These are phyloP conservation scores for Sinapis alba DNA, from an alignment of 441 rosid species.

Conservation along the genomic window DNA sequence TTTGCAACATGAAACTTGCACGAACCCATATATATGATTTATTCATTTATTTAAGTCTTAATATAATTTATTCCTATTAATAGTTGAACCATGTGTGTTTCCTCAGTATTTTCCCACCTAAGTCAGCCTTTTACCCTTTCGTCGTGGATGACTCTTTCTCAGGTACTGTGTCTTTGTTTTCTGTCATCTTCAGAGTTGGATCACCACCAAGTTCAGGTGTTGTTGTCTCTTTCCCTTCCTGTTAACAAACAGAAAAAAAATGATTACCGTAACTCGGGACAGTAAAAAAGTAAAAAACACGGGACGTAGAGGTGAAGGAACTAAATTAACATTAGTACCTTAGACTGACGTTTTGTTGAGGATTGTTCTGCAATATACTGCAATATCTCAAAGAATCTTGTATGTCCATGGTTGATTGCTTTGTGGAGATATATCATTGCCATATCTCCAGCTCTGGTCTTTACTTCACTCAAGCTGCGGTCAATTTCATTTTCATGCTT, in stretches of 20 bases:
- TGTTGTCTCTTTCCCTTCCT: slow-evolving; percentile 18
- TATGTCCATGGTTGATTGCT: slow-evolving; percentile 84
- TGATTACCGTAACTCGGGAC: background rate
- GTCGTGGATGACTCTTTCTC: background rate
- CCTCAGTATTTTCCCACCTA: background rate
- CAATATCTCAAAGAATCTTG: slow-evolving; percentile 75
- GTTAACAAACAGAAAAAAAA: background rate
- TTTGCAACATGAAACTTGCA: background rate
- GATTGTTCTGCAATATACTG: slow-evolving; percentile 82
- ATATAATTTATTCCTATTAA: background rate
- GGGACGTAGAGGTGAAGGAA: background rate
- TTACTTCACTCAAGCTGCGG: slow-evolving; percentile 78
- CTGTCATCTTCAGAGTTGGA: background rate
- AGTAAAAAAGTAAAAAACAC: background rate
- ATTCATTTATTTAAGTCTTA: background rate
- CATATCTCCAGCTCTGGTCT: slow-evolving; percentile 86
- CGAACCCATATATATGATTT: background rate
- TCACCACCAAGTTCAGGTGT: slow-evolving; percentile 18
- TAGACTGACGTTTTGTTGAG: slow-evolving; percentile 50
- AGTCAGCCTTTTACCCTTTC: background rate
- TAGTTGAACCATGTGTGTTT: background rate
- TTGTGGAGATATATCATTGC: slow-evolving; percentile 74
- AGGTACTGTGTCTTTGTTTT: slow-evolving; percentile 9
- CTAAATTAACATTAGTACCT: slow-evolving; percentile 45
- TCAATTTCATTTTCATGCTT: slow-evolving; percentile 95